These are phyloP conservation scores for Tulasnella sp. DNA, from an alignment of 768 basidiomycete species.

Conservation along the genomic window DNA sequence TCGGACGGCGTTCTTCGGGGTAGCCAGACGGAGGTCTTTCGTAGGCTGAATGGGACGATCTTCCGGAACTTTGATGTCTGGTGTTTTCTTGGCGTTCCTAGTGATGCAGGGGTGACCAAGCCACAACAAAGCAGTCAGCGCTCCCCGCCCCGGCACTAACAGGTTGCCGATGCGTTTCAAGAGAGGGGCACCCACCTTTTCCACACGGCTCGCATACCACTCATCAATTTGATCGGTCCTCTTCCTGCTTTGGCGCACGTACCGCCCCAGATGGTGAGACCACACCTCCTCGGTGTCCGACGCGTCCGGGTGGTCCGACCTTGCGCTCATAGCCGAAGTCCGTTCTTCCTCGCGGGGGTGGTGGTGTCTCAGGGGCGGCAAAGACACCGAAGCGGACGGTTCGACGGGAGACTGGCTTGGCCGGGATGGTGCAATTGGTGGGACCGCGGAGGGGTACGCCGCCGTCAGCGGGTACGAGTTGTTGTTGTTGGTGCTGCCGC, in stretches of 20 bases:
- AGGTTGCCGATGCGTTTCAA: background rate
- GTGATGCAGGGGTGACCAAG: background rate
- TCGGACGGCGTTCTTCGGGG: background rate
- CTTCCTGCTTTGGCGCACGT: background rate
- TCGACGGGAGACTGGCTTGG: constrained; percentile 14
- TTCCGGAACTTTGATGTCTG: background rate
- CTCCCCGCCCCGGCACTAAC: background rate
- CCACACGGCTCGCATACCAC: background rate
- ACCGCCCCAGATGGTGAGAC: background rate
- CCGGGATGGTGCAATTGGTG: background rate
- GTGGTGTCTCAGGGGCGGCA: constrained; percentile 8
- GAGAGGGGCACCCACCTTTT: background rate
- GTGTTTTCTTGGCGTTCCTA: background rate
- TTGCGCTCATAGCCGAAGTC: background rate
- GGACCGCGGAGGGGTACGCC: background rate
- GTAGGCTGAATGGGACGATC: background rate
- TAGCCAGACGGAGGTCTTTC: background rate
- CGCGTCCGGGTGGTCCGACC: background rate
- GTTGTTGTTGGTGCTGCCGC: background rate
- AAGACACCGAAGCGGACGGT: background rate
- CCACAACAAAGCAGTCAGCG: background rate
- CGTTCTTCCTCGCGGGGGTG: background rate
- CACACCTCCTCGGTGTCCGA: constrained; percentile 15
- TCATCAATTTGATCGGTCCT: background rate
- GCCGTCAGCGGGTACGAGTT: background rate